phyloP scores from a whole-genome alignment of 768 basidiomycete species.

The Cystobasidium onofrii region DNA sequence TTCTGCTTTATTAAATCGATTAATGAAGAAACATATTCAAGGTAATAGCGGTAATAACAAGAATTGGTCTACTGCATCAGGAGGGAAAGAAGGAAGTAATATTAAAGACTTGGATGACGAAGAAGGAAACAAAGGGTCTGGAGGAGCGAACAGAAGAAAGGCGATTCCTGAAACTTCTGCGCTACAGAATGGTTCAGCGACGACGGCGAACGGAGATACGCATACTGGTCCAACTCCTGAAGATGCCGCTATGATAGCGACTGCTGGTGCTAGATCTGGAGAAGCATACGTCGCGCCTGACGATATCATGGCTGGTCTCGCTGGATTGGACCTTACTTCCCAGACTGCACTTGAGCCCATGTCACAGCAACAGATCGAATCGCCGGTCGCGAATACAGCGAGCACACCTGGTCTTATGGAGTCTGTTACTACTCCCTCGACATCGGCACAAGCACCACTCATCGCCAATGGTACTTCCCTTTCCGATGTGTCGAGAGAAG shows the following conservation, averaged over 20 bases:
- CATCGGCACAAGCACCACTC: not conserved
- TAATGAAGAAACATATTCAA: slow-evolving; percentile 82
- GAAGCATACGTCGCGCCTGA: slow-evolving; percentile 47
- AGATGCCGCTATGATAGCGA: slow-evolving; percentile 1
- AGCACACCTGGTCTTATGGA: slow-evolving; percentile 6
- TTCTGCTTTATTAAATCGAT: slow-evolving; percentile 73
- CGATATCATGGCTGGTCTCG: slow-evolving; percentile 65
- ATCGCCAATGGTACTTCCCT: not conserved
- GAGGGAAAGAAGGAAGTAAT: slow-evolving; percentile 88
- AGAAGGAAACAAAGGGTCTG: slow-evolving; percentile 51
- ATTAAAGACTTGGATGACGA: slow-evolving; percentile 65
- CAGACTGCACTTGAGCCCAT: slow-evolving; percentile 34
- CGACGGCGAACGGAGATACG: not conserved
- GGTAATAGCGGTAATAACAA: slow-evolving; percentile 78
- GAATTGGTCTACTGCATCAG: slow-evolving; percentile 89
- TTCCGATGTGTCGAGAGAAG: not conserved
- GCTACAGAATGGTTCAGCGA: not conserved
- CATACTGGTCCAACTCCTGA: not conserved
- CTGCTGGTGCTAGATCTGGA: slow-evolving; percentile 38
- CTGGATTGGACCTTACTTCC: slow-evolving; percentile 66
- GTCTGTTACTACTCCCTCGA: not conserved
- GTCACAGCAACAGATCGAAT: not conserved
- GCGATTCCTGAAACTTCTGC: slow-evolving; percentile 34
- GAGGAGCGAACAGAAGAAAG: slow-evolving; percentile 45
- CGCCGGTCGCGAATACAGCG: not conserved